A percentile compares a stretch with the other conserved stretches of the same genome.
These are phyloP conservation scores for Pseudohalonectria lignicola DNA, from an alignment of 2,329 filamentous ascomycete species.

Conservation along the genomic window DNA sequence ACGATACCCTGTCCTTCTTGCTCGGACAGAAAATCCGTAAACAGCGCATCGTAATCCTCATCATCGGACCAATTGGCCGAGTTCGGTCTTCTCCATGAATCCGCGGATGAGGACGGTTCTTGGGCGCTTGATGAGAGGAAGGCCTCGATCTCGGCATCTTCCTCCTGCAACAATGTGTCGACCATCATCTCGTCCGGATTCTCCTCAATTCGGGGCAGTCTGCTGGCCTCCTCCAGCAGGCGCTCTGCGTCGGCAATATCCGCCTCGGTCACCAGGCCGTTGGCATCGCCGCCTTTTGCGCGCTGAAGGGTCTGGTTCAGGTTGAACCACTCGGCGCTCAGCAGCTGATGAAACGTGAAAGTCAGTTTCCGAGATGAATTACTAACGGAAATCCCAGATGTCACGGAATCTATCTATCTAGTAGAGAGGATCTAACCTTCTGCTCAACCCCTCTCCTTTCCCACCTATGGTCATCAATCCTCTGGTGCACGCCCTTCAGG, in stretches of 20 bases:
- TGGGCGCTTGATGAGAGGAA: slow-evolving; percentile 36
- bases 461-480: slow-evolving; percentile 48
- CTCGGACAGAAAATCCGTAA: slow-evolving; percentile 53
- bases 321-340: slow-evolving; percentile 30
- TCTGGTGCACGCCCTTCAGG: slow-evolving; percentile 53
- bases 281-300: slow-evolving; percentile 25
- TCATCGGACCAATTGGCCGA: slow-evolving; percentile 37
- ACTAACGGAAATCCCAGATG: too few species aligned
- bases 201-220: slow-evolving; percentile 6
- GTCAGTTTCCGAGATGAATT: not conserved
- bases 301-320: slow-evolving; percentile 24
- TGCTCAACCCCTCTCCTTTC: slow-evolving; percentile 52
- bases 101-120: slow-evolving; percentile 10
- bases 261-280: slow-evolving; percentile 32
- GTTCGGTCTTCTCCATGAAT: slow-evolving; percentile 14
- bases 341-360: slow-evolving; percentile 14
- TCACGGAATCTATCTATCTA: too few species aligned
- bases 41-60: slow-evolving; percentile 50
- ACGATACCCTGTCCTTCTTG: slow-evolving; percentile 17
- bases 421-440: too few species aligned
- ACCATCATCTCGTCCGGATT: slow-evolving; percentile 39
- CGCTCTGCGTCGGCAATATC: slow-evolving; percentile 39
- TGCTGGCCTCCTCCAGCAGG: slow-evolving; percentile 16
- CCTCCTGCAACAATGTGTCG: slow-evolving; percentile 36
- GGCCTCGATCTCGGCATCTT: slow-evolving; percentile 47